Conservation (phyloP, 2,329 filamentous ascomycete genomes). For the Conoideocrella luteorostrata region DNA sequence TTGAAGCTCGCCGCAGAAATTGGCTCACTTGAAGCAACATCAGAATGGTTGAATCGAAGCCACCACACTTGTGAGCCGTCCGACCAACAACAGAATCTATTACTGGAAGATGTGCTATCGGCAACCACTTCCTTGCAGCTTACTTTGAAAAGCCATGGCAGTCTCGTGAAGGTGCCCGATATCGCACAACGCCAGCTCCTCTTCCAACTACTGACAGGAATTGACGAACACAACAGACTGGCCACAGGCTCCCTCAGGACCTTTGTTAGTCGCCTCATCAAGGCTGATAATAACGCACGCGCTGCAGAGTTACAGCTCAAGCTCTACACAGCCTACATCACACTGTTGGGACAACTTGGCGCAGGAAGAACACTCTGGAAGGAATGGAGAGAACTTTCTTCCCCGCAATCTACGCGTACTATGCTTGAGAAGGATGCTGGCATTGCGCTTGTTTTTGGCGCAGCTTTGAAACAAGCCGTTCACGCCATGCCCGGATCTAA, state of each 20-base stretch:
- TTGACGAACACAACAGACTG: slow-evolving; percentile 16
- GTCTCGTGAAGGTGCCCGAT: not conserved
- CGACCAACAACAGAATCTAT: not conserved
- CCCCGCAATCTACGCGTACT: not conserved
- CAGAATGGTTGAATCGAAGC: slow-evolving; percentile 19
- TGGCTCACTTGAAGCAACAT: slow-evolving; percentile 16
- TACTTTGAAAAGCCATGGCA: not conserved
- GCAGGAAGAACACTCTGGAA: slow-evolving; percentile 24
- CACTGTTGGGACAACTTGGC: slow-evolving; percentile 23
- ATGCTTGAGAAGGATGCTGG: not conserved
- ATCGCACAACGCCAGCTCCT: slow-evolving; percentile 17
- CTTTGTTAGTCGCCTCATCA: slow-evolving; percentile 12
- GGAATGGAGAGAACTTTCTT: slow-evolving; percentile 18
- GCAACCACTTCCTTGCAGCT: slow-evolving; percentile 14
- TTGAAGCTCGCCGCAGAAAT: slow-evolving; percentile 24
- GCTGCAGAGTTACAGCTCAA: slow-evolving; percentile 6
- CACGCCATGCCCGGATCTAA: slow-evolving; percentile 4
- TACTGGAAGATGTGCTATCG: slow-evolving; percentile 16
- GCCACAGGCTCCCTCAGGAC: slow-evolving; percentile 19
- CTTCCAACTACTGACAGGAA: slow-evolving; percentile 23
- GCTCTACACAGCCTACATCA: slow-evolving; percentile 21
- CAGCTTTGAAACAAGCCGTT: slow-evolving; percentile 9
- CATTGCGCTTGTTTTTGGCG: slow-evolving; percentile 7
- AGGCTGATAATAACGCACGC: not conserved
- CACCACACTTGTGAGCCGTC: slow-evolving; percentile 13